These are phyloP conservation scores for Xerocomellus amylosporus DNA, from an alignment of 768 basidiomycete species.

Conservation along the genomic window DNA sequence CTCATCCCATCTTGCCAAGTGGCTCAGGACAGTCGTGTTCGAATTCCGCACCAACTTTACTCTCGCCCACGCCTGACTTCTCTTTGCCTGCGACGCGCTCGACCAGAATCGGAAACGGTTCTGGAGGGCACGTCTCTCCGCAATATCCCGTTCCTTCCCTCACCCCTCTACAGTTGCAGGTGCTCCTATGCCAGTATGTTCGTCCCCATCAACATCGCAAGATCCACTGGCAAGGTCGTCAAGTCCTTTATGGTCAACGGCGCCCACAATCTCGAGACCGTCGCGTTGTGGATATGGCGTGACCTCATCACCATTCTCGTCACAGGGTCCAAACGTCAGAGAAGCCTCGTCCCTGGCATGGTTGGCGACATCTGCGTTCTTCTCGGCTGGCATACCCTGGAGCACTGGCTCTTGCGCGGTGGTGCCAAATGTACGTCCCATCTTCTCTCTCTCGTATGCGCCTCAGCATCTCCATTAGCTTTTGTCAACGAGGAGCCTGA, in stretches of 20 bases:
- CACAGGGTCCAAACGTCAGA: slow-evolving; percentile 28
- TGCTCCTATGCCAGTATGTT: slow-evolving; percentile 49
- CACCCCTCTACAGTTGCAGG: slow-evolving; percentile 43
- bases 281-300: slow-evolving; percentile 65
- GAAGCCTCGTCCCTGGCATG: slow-evolving; percentile 46
- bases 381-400: slow-evolving; percentile 51
- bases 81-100: slow-evolving; percentile 49
- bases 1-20: slow-evolving; percentile 30
- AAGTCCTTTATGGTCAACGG: slow-evolving; percentile 51
- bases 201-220: slow-evolving; percentile 44
- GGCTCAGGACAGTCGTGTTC: slow-evolving; percentile 61
- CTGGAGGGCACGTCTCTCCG: slow-evolving; percentile 33
- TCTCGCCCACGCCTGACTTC: slow-evolving; percentile 53
- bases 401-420: slow-evolving; percentile 53
- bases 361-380: slow-evolving; percentile 54
- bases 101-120: slow-evolving; percentile 41
- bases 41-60: slow-evolving; percentile 53
- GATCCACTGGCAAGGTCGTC: slow-evolving; percentile 42
- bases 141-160: slow-evolving; percentile 11
- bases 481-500: slow-evolving; percentile 18
- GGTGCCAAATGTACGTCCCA: slow-evolving; percentile 42
- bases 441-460: neutral
- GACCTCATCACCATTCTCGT: slow-evolving; percentile 59
- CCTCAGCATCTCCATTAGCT: neutral
- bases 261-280: slow-evolving; percentile 43